A percentile compares a stretch with the other conserved stretches of the same genome.
These are phyloP conservation scores for Aspergillus sclerotialis DNA, from an alignment of 2,329 filamentous ascomycete species.

Conservation along the genomic window DNA sequence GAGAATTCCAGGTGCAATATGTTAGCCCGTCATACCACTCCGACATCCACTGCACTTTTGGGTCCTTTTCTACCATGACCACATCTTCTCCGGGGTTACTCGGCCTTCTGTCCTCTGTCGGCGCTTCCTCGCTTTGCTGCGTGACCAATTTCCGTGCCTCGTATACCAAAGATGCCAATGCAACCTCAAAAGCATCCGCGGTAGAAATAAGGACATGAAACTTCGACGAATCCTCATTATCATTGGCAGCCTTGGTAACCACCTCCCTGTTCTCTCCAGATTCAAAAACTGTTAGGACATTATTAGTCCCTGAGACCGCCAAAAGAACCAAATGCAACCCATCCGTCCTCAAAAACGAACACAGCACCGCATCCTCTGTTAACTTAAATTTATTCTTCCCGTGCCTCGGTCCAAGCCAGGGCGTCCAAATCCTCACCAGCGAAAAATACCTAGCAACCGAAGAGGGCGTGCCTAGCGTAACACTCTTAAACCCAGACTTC, in stretches of 20 bases:
- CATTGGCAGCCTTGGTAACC: slow-evolving; percentile 64
- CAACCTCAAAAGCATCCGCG: slow-evolving; percentile 65
- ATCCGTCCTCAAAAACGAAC: slow-evolving; percentile 65
- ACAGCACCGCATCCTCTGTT: slow-evolving; percentile 70
- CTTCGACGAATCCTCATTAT: slow-evolving; percentile 49
- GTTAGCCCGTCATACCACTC: slow-evolving; percentile 89
- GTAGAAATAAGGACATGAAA: slow-evolving; percentile 64
- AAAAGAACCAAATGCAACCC: slow-evolving; percentile 73
- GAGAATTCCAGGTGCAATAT: slow-evolving; percentile 94
- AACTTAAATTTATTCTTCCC: slow-evolving; percentile 60
- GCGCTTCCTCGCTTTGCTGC: slow-evolving; percentile 16
- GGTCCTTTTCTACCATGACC: slow-evolving; percentile 34
- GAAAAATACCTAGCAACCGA: slow-evolving; percentile 70
- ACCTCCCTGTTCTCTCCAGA: slow-evolving; percentile 61
- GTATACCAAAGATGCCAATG: slow-evolving; percentile 76
- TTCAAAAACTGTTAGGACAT: slow-evolving; percentile 64
- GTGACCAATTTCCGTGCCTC: slow-evolving; percentile 65
- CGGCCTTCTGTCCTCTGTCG: slow-evolving; percentile 10
- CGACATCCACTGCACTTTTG: slow-evolving; percentile 59
- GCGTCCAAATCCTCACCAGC: slow-evolving; percentile 68
- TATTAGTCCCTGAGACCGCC: slow-evolving; percentile 65
- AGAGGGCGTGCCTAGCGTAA: slow-evolving; percentile 59
- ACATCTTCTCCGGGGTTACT: slow-evolving; percentile 31
- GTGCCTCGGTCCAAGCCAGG: slow-evolving; percentile 87
- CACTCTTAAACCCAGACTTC: slow-evolving; percentile 50